phyloP scores from a whole-genome alignment of 169 alveolate species.

The Cryptosporidium viatorum region DNA sequence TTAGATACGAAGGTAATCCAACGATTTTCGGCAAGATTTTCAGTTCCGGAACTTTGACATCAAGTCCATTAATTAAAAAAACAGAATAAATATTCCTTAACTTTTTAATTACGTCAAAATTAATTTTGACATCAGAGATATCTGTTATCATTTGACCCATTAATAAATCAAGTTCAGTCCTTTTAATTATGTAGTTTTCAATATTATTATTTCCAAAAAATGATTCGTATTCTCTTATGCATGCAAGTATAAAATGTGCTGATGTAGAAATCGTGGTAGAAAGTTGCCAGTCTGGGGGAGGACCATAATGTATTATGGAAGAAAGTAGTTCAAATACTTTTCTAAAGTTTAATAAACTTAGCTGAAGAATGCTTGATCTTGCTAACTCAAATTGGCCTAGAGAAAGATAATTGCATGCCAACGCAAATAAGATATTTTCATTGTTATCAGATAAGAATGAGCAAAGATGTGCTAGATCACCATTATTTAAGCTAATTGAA shows the following conservation, averaged over 20 bases:
- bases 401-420: conserved; percentile 69
- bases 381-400: conserved; percentile 66
- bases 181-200: conserved; percentile 1
- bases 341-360: background rate
- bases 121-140: background rate
- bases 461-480: background rate
- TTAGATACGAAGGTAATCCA: conserved; percentile 33
- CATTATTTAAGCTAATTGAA: background rate
- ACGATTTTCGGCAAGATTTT: conserved; percentile 33
- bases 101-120: conserved; percentile 9
- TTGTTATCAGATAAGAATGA: conserved; percentile 12
- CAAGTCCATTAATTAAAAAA: background rate
- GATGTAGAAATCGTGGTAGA: conserved; percentile 52
- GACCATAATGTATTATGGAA: conserved; percentile 44
- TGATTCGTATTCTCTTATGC: conserved; percentile 27
- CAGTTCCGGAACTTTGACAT: conserved; percentile 24
- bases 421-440: background rate
- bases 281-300: conserved; percentile 72
- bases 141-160: conserved; percentile 15
- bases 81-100: conserved; percentile 9
- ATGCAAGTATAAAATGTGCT: conserved; percentile 55
- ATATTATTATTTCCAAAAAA: background rate
- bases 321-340: conserved; percentile 4
- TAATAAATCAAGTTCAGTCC: conserved; percentile 33
- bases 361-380: conserved; percentile 38